Evolutionary conservation across 2,329 filamentous ascomycete species (phyloP).

Genomic region (Bipolaris zeicola): DNA sequence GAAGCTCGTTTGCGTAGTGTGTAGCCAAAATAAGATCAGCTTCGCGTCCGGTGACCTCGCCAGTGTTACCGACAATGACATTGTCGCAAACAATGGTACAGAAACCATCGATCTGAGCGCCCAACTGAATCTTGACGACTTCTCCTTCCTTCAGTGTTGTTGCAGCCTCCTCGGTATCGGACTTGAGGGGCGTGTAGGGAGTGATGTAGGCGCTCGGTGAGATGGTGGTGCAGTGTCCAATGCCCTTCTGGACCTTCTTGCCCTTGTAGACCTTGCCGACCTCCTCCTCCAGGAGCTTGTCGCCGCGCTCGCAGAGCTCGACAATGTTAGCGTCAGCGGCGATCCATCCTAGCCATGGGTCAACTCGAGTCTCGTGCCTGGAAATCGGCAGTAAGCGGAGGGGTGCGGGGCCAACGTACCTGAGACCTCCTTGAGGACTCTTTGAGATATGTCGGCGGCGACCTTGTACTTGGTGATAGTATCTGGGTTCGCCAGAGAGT

Average conservation of each 20-base stretch:
- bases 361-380: conserved; percentile 24
- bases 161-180: conserved; percentile 83
- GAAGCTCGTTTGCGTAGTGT: conserved; percentile 93
- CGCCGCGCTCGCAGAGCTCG: conserved; percentile 91
- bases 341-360: conserved; percentile 62
- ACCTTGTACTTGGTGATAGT: conserved; percentile 99
- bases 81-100: conserved; percentile 96
- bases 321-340: conserved; percentile 90
- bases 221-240: conserved; percentile 92
- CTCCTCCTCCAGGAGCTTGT: conserved; percentile 93
- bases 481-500: conserved; percentile 87
- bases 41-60: conserved; percentile 72
- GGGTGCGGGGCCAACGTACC: conserved; percentile 49
- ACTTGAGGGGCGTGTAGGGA: conserved; percentile 89
- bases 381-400: background rate
- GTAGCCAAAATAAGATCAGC: conserved; percentile 91
- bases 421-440: conserved; percentile 84
- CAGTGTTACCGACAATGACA: conserved; percentile 72
- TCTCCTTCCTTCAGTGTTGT: conserved; percentile 82
- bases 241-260: conserved; percentile 95
- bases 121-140: conserved; percentile 96
- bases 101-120: conserved; percentile 97
- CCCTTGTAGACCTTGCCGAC: conserved; percentile 95
- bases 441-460: conserved; percentile 91
- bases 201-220: conserved; percentile 94